Percentiles rank a stretch among this genome's conserved stretches.
Conservation (phyloP, 257 asterid genomes). For the Anisodus tanguticus region DNA sequence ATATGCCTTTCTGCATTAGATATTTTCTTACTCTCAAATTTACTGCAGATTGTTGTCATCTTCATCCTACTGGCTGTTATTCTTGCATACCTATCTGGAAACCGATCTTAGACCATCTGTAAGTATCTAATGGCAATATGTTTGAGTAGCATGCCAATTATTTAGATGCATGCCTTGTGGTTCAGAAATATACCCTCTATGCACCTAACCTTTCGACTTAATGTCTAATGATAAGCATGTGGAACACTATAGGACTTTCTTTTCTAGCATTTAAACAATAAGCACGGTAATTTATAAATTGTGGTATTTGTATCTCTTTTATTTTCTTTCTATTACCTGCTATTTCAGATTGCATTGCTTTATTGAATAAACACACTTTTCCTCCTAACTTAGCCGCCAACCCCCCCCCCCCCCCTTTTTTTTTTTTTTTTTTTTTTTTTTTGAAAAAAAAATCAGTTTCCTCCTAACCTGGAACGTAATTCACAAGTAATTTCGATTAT, state of each 20-base stretch:
- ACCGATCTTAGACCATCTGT: slow-evolving; percentile 47
- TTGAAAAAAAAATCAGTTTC: not conserved
- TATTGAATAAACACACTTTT: not conserved
- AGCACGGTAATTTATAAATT: not conserved
- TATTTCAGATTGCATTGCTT: not conserved
- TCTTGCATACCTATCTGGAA: slow-evolving; percentile 54
- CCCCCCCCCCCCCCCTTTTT: not conserved
- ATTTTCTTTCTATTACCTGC: not conserved
- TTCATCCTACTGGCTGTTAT: slow-evolving; percentile 65
- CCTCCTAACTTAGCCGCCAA: not conserved
- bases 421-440: not conserved
- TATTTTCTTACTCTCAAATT: slow-evolving; percentile 34
- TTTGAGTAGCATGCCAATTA: not conserved
- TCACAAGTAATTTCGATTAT: not conserved
- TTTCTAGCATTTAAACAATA: slow-evolving; percentile 3
- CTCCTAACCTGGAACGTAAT: not conserved
- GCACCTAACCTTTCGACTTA: not conserved
- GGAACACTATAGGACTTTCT: not conserved
- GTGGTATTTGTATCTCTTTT: not conserved
- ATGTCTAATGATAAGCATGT: not conserved
- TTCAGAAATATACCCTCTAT: slow-evolving; percentile 2
- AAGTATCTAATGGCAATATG: slow-evolving; percentile 37
- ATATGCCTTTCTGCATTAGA: not conserved
- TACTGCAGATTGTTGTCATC: slow-evolving; percentile 65
- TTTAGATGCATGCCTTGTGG: not conserved